Base-by-base conservation (phyloP, 164 flowering plant species). In the Vitis riparia region DNA sequence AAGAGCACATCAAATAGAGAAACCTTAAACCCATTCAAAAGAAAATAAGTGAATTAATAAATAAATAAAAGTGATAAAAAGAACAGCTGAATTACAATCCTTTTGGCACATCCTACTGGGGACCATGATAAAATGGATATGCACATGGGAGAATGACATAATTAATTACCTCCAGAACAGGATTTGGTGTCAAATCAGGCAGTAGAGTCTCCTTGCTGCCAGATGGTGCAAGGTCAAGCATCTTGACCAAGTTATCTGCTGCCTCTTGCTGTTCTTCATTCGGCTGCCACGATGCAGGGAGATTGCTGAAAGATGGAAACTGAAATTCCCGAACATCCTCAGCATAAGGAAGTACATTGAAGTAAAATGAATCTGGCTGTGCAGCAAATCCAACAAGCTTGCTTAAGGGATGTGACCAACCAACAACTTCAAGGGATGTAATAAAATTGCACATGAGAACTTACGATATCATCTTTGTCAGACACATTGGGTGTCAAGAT, bases 311-410 rank as follows among this genome's bases (percentile, higher is more conserved):
- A 68, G 98, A 95, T 12, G 97, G 94, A 76, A 95, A 95, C 69
- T 88, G 94, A 80, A 91, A 95, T 77, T 95, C 99, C 66, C 99
- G 85, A 59, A 95, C 86, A 88, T 95, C 98, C 81, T 95, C 99
- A 51, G 91, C 91, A 70, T 93, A 95, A 51, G 98, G 99, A 74
- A 95, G 97, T 47, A 88, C 88, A 73, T 95, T 95, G 86, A 95
- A 93, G 86, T 82, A 95, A 74, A 93, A 93, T 8, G 93, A 91
- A 86, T 90, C 99, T 65, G 98, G 88, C 99, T 93, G 87, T 73
- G 47, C 66, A 78, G 57, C 10, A 68, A 67, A 75, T 57, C 14
- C 48, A 67, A 71, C 59, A 65, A 58, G 27, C 53, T 59, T 30
- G 56, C 44, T 37, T 37, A 37, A 3, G 44, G 44, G 7, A 37